These are phyloP conservation scores for Fusarium devonianum DNA, from an alignment of 2,329 filamentous ascomycete species.

Conservation along the genomic window DNA sequence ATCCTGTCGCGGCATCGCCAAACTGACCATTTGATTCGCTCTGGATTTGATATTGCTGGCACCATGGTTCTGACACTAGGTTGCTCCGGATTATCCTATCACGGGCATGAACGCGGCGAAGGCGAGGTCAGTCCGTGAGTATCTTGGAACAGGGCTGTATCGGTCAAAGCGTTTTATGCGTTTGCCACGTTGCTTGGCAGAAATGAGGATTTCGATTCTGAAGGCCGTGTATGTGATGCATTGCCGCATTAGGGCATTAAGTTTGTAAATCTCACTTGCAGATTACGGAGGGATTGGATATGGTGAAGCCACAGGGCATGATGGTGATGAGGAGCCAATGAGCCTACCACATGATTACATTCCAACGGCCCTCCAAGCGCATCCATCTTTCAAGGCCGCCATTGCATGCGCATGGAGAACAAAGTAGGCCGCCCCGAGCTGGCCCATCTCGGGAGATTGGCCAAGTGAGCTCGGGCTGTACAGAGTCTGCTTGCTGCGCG, in stretches of 20 bases:
- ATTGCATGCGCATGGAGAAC: constrained; percentile 10
- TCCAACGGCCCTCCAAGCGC: constrained; percentile 5
- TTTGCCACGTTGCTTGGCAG: constrained; percentile 6
- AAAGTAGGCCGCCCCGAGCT: constrained; percentile 14
- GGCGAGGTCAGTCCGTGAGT: not conserved
- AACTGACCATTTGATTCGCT: not conserved
- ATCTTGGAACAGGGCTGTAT: too few species aligned
- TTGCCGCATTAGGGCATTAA: constrained; percentile 9
- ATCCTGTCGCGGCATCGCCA: not conserved
- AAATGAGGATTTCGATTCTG: constrained; percentile 2
- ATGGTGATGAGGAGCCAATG: not conserved
- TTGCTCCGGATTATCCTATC: not conserved
- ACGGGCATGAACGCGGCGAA: constrained; percentile 1
- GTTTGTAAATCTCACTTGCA: constrained; percentile 16
- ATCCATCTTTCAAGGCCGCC: constrained; percentile 8
- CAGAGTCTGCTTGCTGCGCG: constrained; percentile 6
- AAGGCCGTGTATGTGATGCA: constrained; percentile 8
- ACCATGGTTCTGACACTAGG: constrained; percentile 16
- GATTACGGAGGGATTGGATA: constrained; percentile 3
- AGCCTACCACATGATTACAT: constrained; percentile 14
- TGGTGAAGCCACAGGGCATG: constrained; percentile 13
- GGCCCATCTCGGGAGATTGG: constrained; percentile 1
- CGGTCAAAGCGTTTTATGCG: constrained; percentile 6
- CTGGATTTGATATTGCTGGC: constrained; percentile 8
- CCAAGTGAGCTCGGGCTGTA: constrained; percentile 2